phyloP scores from a whole-genome alignment of 2,329 filamentous ascomycete species.

The Alternaria atra region DNA sequence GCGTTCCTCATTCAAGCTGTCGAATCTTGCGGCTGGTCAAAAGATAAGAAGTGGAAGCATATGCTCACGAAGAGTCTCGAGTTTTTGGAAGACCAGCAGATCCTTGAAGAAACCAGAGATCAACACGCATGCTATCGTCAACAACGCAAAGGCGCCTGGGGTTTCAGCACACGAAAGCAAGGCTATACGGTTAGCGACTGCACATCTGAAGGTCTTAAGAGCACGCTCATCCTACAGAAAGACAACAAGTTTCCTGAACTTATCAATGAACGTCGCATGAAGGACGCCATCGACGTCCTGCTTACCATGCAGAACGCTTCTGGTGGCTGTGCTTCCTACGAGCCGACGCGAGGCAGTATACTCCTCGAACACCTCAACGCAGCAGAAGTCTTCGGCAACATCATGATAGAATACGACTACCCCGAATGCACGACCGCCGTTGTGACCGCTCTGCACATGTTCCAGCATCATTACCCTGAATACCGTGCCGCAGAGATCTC shows the following conservation, averaged over 20 bases:
- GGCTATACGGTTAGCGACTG: conserved; percentile 97
- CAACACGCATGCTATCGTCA: conserved; percentile 87
- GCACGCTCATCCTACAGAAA: conserved; percentile 84
- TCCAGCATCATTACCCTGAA: conserved; percentile 80
- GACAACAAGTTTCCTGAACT: conserved; percentile 74
- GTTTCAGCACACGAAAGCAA: conserved; percentile 90
- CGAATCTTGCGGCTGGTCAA: conserved; percentile 79
- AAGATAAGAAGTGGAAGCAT: conserved; percentile 77
- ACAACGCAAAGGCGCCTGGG: conserved; percentile 91
- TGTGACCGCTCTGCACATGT: conserved; percentile 85
- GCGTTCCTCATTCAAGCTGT: conserved; percentile 86
- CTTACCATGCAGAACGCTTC: conserved; percentile 88
- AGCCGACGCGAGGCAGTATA: conserved; percentile 79
- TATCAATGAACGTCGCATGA: conserved; percentile 78
- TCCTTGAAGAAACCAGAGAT: conserved; percentile 81
- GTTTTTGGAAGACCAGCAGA: conserved; percentile 91
- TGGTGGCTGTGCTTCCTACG: conserved; percentile 91
- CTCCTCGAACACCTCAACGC: conserved; percentile 88
- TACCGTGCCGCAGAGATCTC: conserved; percentile 82
- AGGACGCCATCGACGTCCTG: conserved; percentile 89
- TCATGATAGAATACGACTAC: conserved; percentile 99
- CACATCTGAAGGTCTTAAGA: conserved; percentile 88
- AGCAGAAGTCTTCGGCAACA: conserved; percentile 93
- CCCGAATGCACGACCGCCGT: conserved; percentile 97
- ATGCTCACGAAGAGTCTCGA: conserved; percentile 85